Percentiles rank a stretch among this genome's conserved stretches.
Evolutionary conservation across 306 rosid genomes (phyloP).

Genomic region (Dalbergia cultrata): DNA sequence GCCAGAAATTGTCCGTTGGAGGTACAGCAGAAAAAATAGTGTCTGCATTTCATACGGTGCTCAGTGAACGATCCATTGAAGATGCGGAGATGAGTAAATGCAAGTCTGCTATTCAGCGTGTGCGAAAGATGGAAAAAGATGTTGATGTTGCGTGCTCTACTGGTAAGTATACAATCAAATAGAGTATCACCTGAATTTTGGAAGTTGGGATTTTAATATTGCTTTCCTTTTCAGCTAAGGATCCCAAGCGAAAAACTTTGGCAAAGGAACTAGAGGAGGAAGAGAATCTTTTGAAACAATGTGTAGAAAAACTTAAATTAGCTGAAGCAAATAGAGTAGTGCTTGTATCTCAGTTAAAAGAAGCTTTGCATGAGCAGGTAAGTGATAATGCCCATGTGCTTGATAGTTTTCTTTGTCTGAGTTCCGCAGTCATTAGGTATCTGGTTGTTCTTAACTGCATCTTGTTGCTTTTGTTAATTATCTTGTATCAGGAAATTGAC

Average conservation of each 20-base stretch:
- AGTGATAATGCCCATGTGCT: background rate
- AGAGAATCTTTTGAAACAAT: slow-evolving; percentile 74
- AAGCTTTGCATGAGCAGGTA: slow-evolving; percentile 88
- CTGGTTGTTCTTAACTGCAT: slow-evolving; percentile 36
- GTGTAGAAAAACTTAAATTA: slow-evolving; percentile 76
- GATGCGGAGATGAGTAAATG: slow-evolving; percentile 86
- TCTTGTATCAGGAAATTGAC: slow-evolving; percentile 77
- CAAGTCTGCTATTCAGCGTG: slow-evolving; percentile 76
- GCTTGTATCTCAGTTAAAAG: slow-evolving; percentile 85
- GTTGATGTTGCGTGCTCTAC: slow-evolving; percentile 72
- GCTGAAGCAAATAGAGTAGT: slow-evolving; percentile 81
- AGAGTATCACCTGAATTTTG: slow-evolving; percentile 36
- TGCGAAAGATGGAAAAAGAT: slow-evolving; percentile 81
- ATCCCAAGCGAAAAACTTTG: slow-evolving; percentile 78
- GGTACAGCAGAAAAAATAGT: slow-evolving; percentile 88
- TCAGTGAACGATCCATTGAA: slow-evolving; percentile 77
- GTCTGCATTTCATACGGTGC: slow-evolving; percentile 84
- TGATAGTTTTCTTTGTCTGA: slow-evolving; percentile 11
- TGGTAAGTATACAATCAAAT: slow-evolving; percentile 57
- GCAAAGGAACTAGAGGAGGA: slow-evolving; percentile 82
- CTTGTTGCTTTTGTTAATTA: slow-evolving; percentile 32
- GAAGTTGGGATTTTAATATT: slow-evolving; percentile 49
- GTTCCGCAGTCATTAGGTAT: background rate
- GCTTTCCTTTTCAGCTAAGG: slow-evolving; percentile 72
- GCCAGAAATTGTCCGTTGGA: slow-evolving; percentile 87